phyloP scores from a whole-genome alignment of 345 rosid species.

The Raphanus raphanistrum region DNA sequence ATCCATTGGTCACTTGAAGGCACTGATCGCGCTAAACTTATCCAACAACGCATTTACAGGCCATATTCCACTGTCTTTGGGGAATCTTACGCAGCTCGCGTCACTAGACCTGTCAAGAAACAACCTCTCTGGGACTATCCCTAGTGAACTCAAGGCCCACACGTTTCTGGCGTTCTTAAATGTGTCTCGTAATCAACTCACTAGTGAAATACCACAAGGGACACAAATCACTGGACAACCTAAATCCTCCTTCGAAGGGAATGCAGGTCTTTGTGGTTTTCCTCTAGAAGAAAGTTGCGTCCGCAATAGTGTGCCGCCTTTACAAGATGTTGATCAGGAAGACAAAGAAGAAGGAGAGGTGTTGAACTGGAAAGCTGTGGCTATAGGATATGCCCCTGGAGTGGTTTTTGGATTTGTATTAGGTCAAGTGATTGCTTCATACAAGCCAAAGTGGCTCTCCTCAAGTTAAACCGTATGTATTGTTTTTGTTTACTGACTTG shows the following conservation, averaged over 20 bases:
- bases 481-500: neutral
- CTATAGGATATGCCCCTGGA: conserved; percentile 14
- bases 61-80: conserved; percentile 15
- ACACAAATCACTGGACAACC: neutral
- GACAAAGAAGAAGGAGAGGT: neutral
- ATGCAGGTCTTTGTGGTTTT: conserved; percentile 10
- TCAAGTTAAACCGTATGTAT: neutral
- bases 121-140: conserved; percentile 8
- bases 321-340: neutral
- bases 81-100: neutral
- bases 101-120: conserved; percentile 29
- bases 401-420: neutral
- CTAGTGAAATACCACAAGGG: conserved; percentile 13
- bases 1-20: conserved; percentile 18
- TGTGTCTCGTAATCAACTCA: conserved; percentile 1
- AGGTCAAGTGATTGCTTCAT: conserved; percentile 1
- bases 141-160: neutral
- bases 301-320: neutral
- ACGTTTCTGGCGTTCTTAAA: neutral
- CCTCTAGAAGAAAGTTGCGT: neutral
- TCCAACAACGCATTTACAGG: conserved; percentile 25
- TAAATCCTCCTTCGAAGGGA: conserved; percentile 6
- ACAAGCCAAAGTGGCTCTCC: neutral
- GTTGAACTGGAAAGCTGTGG: conserved; percentile 18
- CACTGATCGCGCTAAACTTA: conserved; percentile 21